A percentile compares a stretch with the other conserved stretches of the same genome.
These are phyloP conservation scores for Pythium folliculosum DNA, from an alignment of 352 stramenopile species.

Conservation along the genomic window DNA sequence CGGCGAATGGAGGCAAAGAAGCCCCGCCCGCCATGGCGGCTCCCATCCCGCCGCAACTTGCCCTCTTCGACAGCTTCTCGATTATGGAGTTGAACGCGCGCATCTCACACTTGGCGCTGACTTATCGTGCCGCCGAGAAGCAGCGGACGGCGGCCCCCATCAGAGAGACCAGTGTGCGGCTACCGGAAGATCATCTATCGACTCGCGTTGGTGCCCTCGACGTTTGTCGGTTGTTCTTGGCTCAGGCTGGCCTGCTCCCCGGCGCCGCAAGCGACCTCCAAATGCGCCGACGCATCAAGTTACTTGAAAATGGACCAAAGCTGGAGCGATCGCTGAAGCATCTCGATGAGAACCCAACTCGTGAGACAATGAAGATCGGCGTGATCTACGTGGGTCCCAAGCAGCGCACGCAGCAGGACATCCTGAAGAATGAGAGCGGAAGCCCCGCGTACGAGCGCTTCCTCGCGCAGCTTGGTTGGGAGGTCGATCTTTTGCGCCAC, in stretches of 20 bases:
- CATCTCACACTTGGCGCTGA: constrained; percentile 56
- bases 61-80: constrained; percentile 83
- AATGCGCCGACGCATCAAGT: constrained; percentile 60
- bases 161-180: constrained; percentile 42
- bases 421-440: constrained; percentile 76
- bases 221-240: constrained; percentile 83
- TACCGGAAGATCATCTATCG: constrained; percentile 37
- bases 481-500: constrained; percentile 67
- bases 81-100: constrained; percentile 87
- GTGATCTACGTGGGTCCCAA: constrained; percentile 83
- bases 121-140: constrained; percentile 26
- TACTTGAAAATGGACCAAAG: constrained; percentile 81
- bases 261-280: constrained; percentile 59
- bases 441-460: constrained; percentile 70
- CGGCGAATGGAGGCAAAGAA: constrained; percentile 13
- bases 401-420: constrained; percentile 78
- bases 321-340: constrained; percentile 81
- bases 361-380: constrained; percentile 91
- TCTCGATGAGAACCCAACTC: constrained; percentile 81
- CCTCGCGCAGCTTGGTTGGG: constrained; percentile 76
- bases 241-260: constrained; percentile 67
- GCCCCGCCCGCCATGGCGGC: not conserved
- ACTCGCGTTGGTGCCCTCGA: constrained; percentile 70
- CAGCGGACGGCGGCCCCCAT: constrained; percentile 37
- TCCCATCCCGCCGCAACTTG: constrained; percentile 70